Percentiles rank a stretch among this genome's conserved stretches.
Evolutionary conservation across 345 rosid genomes (phyloP).

Genomic region (Eucalyptus brandiana): DNA sequence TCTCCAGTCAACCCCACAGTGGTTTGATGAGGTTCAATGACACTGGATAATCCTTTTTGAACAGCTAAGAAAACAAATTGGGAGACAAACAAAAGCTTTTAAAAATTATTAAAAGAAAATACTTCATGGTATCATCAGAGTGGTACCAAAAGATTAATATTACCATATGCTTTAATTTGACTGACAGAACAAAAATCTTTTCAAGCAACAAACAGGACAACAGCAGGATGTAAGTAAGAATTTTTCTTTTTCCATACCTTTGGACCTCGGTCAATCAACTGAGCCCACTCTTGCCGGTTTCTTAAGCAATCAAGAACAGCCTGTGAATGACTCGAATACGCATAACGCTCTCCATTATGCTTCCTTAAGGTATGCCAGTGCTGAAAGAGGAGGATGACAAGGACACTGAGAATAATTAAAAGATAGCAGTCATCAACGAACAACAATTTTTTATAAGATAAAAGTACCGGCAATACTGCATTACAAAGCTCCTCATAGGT

Average conservation of each 20-base stretch:
- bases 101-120: not conserved
- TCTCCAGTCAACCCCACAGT: not conserved
- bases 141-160: not conserved
- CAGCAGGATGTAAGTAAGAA: not conserved
- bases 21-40: not conserved
- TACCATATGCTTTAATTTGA: not conserved
- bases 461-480: constrained; percentile 83
- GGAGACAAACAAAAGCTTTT: not conserved
- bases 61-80: not conserved
- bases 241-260: constrained; percentile 34
- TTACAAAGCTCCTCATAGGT: constrained; percentile 89
- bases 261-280: constrained; percentile 96
- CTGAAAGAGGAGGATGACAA: constrained; percentile 26
- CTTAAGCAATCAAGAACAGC: constrained; percentile 99
- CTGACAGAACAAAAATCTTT: not conserved
- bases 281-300: constrained; percentile 97
- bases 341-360: constrained; percentile 97
- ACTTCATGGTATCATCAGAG: not conserved
- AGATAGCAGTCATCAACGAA: not conserved
- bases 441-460: not conserved
- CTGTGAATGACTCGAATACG: constrained; percentile 94
- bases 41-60: not conserved
- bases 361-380: constrained; percentile 97
- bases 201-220: not conserved
- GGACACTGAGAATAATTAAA: not conserved